Conservation (phyloP, 73 alveolate genomes). For the Tetrahymena elliotti region DNA sequence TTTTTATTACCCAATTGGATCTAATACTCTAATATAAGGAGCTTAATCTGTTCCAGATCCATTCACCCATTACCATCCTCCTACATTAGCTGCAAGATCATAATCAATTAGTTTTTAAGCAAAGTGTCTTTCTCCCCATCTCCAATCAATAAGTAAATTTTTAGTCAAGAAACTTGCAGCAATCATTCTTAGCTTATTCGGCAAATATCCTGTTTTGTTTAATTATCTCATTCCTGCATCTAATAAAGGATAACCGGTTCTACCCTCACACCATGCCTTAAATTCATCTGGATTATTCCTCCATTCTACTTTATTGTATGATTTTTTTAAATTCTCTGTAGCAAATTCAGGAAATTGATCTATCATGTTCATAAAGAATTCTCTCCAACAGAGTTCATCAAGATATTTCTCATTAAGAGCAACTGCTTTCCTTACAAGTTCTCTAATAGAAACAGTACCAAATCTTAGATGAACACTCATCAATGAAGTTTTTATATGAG, state of each 20-base stretch:
- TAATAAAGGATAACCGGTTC: conserved; percentile 55
- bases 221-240: conserved; percentile 51
- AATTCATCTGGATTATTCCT: conserved; percentile 5
- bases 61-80: conserved; percentile 45
- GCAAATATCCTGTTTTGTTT: conserved; percentile 50
- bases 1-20: background rate
- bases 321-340: background rate
- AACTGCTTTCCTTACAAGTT: background rate
- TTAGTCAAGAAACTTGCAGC: conserved; percentile 41
- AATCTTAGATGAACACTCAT: background rate
- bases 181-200: conserved; percentile 55
- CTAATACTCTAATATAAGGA: conserved; percentile 1
- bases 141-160: conserved; percentile 47
- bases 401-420: background rate
- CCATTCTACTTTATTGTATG: conserved; percentile 38
- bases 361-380: conserved; percentile 42
- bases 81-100: conserved; percentile 39
- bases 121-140: conserved; percentile 45
- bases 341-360: background rate
- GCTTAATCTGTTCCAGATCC: conserved; percentile 4
- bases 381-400: conserved; percentile 56
- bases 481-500: background rate
- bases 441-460: background rate
- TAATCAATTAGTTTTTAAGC: conserved; percentile 44
- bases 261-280: conserved; percentile 41